Percentiles rank a stretch among this genome's conserved stretches.
phyloP scores from a whole-genome alignment of 805 yeast species.

The Starmerella vaccinii region DNA sequence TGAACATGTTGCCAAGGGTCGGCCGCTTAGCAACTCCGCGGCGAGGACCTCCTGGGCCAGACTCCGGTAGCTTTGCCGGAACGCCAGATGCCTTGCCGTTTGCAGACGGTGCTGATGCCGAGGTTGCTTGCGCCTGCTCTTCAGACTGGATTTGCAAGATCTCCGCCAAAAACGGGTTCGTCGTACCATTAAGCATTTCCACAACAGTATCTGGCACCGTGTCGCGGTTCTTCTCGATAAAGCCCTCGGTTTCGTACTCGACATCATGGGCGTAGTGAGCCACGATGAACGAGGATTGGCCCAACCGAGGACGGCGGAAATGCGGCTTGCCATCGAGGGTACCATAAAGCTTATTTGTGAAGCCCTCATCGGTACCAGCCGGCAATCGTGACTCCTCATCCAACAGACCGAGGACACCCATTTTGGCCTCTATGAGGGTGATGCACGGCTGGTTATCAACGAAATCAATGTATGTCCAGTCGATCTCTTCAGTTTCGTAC shows the following conservation, averaged over 20 bases:
- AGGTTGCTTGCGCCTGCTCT: not conserved
- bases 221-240: constrained; percentile 93
- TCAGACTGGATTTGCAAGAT: constrained; percentile 40
- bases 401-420: constrained; percentile 77
- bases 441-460: constrained; percentile 97
- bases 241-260: constrained; percentile 82
- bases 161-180: constrained; percentile 53
- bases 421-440: constrained; percentile 73
- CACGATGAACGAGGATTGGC: constrained; percentile 80
- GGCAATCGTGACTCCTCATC: constrained; percentile 96
- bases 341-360: constrained; percentile 83
- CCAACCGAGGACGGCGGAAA: constrained; percentile 89
- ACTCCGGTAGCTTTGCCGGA: too few relatives aligned
- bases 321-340: constrained; percentile 71
- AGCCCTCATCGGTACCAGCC: constrained; percentile 82
- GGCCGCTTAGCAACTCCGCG: constrained; percentile 52
- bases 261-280: constrained; percentile 94
- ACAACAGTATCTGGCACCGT: constrained; percentile 94
- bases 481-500: constrained; percentile 80
- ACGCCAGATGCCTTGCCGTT: constrained; percentile 30
- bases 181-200: constrained; percentile 64
- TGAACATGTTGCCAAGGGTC: constrained; percentile 89
- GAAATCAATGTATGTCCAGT: constrained; percentile 93
- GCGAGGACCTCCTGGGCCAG: constrained; percentile 19
- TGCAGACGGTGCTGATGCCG: constrained; percentile 25